phyloP scores from a whole-genome alignment of 2,329 filamentous ascomycete species.

The Ploettnerulaceae sp. region DNA sequence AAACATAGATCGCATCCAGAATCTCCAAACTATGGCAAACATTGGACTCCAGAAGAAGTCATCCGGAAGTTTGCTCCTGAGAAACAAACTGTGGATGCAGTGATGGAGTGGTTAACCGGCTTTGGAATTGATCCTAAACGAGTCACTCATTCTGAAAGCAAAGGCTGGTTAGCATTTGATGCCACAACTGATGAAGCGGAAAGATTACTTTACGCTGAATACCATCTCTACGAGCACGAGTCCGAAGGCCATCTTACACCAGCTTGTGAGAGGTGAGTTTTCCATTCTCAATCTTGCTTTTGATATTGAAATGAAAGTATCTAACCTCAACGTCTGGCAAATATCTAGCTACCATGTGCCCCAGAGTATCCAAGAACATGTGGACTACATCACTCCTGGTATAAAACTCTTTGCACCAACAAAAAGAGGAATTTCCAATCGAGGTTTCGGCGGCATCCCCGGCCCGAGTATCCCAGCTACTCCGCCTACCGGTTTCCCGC shows the following conservation, averaged over 20 bases:
- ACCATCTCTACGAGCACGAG: slow-evolving; percentile 33
- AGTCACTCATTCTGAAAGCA: slow-evolving; percentile 30
- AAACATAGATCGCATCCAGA: slow-evolving; percentile 21
- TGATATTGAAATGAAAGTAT: not conserved
- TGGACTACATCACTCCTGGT: slow-evolving; percentile 44
- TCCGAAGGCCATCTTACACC: slow-evolving; percentile 26
- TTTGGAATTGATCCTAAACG: slow-evolving; percentile 31
- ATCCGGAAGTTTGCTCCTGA: slow-evolving; percentile 31
- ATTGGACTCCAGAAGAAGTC: slow-evolving; percentile 32
- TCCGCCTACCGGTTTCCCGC: not conserved
- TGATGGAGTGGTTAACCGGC: slow-evolving; percentile 32
- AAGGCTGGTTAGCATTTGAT: slow-evolving; percentile 35
- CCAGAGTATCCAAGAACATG: slow-evolving; percentile 36
- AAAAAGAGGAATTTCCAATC: slow-evolving; percentile 7
- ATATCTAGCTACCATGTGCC: slow-evolving; percentile 37
- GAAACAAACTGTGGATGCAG: slow-evolving; percentile 29
- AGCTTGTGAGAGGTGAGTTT: slow-evolving; percentile 32
- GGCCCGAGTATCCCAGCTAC: not conserved
- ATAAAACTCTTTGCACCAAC: slow-evolving; percentile 34
- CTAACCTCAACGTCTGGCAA: slow-evolving; percentile 12
- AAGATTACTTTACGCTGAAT: slow-evolving; percentile 34
- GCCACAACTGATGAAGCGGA: slow-evolving; percentile 33
- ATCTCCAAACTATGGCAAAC: slow-evolving; percentile 33
- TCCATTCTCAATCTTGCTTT: too few species aligned
- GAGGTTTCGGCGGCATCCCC: slow-evolving; percentile 2